These are phyloP conservation scores for Cercospora sesami DNA, from an alignment of 2,329 filamentous ascomycete species.

Conservation along the genomic window DNA sequence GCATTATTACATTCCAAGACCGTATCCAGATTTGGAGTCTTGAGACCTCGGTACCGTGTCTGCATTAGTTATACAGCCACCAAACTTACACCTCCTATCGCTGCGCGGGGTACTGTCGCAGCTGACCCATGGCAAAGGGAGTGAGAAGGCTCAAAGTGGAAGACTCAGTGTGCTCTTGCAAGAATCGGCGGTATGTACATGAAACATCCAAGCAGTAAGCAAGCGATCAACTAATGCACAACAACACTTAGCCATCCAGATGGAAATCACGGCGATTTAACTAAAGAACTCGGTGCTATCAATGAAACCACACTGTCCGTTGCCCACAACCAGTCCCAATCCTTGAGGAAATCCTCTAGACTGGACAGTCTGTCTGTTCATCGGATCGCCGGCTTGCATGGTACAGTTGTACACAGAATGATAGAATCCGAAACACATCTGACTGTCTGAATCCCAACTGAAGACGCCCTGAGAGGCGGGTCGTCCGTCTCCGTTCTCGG, in stretches of 20 bases:
- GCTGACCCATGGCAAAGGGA: background rate
- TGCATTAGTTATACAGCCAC: background rate
- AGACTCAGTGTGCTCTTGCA: background rate
- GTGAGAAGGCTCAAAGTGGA: background rate
- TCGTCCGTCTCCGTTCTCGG: background rate
- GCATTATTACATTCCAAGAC: background rate
- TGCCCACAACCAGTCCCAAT: background rate
- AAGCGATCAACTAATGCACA: background rate
- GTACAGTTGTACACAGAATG: background rate
- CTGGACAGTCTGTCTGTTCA: background rate
- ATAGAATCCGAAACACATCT: background rate
- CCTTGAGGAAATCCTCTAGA: background rate
- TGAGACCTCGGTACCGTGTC: background rate
- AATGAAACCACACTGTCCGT: background rate
- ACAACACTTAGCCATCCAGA: background rate
- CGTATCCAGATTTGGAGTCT: background rate
- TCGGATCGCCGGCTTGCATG: background rate
- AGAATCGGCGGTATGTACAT: background rate
- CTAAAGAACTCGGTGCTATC: background rate
- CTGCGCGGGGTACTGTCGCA: background rate
- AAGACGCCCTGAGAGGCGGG: background rate
- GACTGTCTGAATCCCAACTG: background rate
- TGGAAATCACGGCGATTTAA: background rate
- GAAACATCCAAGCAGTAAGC: background rate
- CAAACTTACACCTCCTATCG: background rate